Base-by-base conservation (phyloP, 2,329 filamentous ascomycete genomes). In the Mycogone perniciosa region DNA sequence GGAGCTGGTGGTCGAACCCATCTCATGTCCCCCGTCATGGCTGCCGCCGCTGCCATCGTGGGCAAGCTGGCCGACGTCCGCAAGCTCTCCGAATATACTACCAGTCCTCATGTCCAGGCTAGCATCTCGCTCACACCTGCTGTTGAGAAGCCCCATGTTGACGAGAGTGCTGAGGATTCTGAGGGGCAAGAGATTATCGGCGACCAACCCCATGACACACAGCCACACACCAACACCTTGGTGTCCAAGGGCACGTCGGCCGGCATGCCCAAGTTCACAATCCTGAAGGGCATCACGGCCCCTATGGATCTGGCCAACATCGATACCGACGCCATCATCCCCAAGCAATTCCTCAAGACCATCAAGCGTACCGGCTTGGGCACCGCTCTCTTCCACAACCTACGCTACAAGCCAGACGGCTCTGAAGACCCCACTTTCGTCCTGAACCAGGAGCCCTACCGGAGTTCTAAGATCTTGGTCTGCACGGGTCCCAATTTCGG, bases 321-420 rank as follows among this genome's bases (percentile, higher is more conserved):
- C 61, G 93, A 99, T 74, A 99, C 93, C n/a, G 93, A 99, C 64
- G 92, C 92, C 65, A 96, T 97, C 71, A 99, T 99, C 60, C 93
- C 93, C 57, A 99, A 99, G 73, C 93, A 99, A 69, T 99, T 97
- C 76, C 81, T 99, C 57, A 99, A 97, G 77, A 99, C 93, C 38
- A 97, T 97, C 73, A 97, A 97, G 80, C 89, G 93, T 53, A 95
- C 92, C 2, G 93, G 93, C 57, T 86, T 99, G 7, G 91, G 91
- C 52, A 80, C 76, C 27, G 92, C 92, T 37, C 82, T 95, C 47
- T 99, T 99, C 79, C 81, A 91, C 68, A 84, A 82, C 56, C 84
- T 89, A 71, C 85, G 93, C 49, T 96, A 83, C 72, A 82, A 86
- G 58, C 70, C 81, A 7, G 84, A 88, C 60, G 86, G 86, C 56